These are phyloP conservation scores for Colletotrichum eleusines DNA, from an alignment of 2,329 filamentous ascomycete species.

Conservation along the genomic window DNA sequence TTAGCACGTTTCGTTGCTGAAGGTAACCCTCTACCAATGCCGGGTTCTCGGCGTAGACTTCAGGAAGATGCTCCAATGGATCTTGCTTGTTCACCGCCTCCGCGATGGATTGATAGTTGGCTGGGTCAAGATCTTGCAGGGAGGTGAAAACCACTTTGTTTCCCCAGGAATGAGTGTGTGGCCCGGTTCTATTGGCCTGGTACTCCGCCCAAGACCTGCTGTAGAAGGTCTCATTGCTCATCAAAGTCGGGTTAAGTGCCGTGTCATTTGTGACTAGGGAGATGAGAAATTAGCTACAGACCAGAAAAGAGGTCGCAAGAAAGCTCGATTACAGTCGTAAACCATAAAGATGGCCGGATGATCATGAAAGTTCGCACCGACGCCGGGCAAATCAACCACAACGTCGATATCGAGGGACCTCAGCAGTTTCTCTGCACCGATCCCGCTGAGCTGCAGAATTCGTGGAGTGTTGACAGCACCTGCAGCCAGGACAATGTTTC, in stretches of 20 bases:
- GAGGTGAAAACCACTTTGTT: slow-evolving; percentile 44
- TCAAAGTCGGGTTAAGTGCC: slow-evolving; percentile 32
- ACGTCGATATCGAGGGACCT: slow-evolving; percentile 61
- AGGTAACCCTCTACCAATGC: slow-evolving; percentile 39
- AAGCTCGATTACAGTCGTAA: slow-evolving; percentile 47
- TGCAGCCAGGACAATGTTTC: slow-evolving; percentile 50
- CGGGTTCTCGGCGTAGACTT: slow-evolving; percentile 42
- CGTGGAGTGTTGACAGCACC: slow-evolving; percentile 68
- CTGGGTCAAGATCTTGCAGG: slow-evolving; percentile 37
- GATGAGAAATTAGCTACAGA: not conserved
- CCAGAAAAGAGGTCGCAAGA: not conserved
- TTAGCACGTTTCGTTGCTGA: slow-evolving; percentile 34
- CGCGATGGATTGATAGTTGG: slow-evolving; percentile 25
- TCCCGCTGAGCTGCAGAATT: slow-evolving; percentile 67
- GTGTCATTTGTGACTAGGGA: slow-evolving; percentile 31
- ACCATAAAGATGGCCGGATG: slow-evolving; percentile 51
- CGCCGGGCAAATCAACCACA: slow-evolving; percentile 64
- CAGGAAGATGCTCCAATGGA: slow-evolving; percentile 41
- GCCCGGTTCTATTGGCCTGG: slow-evolving; percentile 43
- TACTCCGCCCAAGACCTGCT: slow-evolving; percentile 45
- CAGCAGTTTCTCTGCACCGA: slow-evolving; percentile 59
- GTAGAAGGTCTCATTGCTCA: slow-evolving; percentile 45
- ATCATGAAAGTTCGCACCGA: slow-evolving; percentile 52
- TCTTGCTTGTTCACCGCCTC: slow-evolving; percentile 42
- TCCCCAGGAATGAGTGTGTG: slow-evolving; percentile 45